Conservation (phyloP, 1,284 basidiomycete species). For the Flammula alnicola region DNA sequence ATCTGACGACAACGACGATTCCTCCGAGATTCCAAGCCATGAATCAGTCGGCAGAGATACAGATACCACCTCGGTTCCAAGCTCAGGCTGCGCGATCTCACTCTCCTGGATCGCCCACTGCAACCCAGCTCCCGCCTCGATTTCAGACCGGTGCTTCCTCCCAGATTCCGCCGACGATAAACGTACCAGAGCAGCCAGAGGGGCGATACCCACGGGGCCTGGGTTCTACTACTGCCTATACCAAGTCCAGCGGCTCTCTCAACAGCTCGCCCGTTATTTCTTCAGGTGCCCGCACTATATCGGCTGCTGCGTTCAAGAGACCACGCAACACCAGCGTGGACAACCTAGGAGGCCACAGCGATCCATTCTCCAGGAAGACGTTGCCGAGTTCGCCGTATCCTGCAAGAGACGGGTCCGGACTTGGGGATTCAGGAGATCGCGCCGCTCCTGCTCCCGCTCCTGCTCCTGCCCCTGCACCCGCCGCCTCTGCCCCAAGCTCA, state of each 20-base stretch:
- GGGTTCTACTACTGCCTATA: constrained; percentile 19
- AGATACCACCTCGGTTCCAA: constrained; percentile 28
- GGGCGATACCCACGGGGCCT: constrained; percentile 30
- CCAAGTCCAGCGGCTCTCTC: constrained; percentile 33
- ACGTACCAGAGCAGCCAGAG: constrained; percentile 15
- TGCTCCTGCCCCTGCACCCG: background rate
- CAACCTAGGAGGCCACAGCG: constrained; percentile 10
- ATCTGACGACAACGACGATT: constrained; percentile 20
- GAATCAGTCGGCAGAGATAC: constrained; percentile 27
- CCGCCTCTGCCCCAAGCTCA: background rate
- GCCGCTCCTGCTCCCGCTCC: constrained; percentile 5
- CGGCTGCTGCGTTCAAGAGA: constrained; percentile 76
- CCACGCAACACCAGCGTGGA: constrained; percentile 31
- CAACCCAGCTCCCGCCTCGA: constrained; percentile 23
- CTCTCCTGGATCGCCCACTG: constrained; percentile 16
- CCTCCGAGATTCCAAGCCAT: constrained; percentile 30
- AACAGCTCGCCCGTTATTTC: constrained; percentile 33
- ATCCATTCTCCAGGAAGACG: constrained; percentile 53
- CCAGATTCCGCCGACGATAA: constrained; percentile 25
- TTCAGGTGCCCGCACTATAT: constrained; percentile 60
- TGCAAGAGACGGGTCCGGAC: constrained; percentile 21
- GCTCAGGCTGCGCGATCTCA: constrained; percentile 14
- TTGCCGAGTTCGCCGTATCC: constrained; percentile 45
- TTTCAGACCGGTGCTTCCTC: constrained; percentile 27
- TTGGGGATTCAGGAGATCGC: too few relatives aligned